A percentile compares a stretch with the other conserved stretches of the same genome.
These are phyloP conservation scores for Ogataea allantospora DNA, from an alignment of 805 yeast species.

Conservation along the genomic window DNA sequence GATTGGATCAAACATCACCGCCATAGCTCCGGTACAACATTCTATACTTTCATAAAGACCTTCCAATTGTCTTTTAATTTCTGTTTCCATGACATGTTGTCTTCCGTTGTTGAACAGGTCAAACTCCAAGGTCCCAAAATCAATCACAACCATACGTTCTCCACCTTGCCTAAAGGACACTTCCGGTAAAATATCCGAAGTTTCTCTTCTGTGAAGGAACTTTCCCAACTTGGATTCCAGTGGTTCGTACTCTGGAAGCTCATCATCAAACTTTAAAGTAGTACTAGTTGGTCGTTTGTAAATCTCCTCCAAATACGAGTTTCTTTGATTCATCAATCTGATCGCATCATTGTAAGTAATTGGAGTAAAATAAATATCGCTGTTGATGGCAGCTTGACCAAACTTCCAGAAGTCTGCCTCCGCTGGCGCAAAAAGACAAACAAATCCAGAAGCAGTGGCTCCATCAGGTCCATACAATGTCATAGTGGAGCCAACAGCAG, in stretches of 20 bases:
- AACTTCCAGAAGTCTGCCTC: slow-evolving; percentile 98
- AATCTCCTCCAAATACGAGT: slow-evolving; percentile 43
- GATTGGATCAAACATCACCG: slow-evolving; percentile 74
- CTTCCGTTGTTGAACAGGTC: slow-evolving; percentile 67
- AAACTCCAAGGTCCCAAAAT: slow-evolving; percentile 87
- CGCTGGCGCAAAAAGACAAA: slow-evolving; percentile 91
- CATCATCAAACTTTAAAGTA: slow-evolving; percentile 60
- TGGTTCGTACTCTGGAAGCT: slow-evolving; percentile 51
- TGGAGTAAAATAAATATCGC: slow-evolving; percentile 74
- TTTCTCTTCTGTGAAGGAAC: slow-evolving; percentile 8
- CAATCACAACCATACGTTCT: slow-evolving; percentile 87
- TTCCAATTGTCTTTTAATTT: slow-evolving; percentile 61
- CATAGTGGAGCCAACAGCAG: slow-evolving; percentile 97
- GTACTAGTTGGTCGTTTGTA: slow-evolving; percentile 34
- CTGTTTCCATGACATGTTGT: slow-evolving; percentile 73
- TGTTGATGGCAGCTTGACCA: slow-evolving; percentile 97
- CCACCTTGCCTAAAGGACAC: slow-evolving; percentile 95
- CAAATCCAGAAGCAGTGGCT: slow-evolving; percentile 96
- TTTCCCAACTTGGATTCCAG: slow-evolving; percentile 13
- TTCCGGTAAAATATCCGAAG: slow-evolving; percentile 52
- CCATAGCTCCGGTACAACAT: slow-evolving; percentile 92
- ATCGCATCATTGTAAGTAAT: slow-evolving; percentile 68
- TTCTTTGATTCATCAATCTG: slow-evolving; percentile 58
- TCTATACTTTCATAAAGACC: slow-evolving; percentile 90
- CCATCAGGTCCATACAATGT: slow-evolving; percentile 96